phyloP scores from a whole-genome alignment of 176 grass and related monocot species.

The Phoenix dactylifera region DNA sequence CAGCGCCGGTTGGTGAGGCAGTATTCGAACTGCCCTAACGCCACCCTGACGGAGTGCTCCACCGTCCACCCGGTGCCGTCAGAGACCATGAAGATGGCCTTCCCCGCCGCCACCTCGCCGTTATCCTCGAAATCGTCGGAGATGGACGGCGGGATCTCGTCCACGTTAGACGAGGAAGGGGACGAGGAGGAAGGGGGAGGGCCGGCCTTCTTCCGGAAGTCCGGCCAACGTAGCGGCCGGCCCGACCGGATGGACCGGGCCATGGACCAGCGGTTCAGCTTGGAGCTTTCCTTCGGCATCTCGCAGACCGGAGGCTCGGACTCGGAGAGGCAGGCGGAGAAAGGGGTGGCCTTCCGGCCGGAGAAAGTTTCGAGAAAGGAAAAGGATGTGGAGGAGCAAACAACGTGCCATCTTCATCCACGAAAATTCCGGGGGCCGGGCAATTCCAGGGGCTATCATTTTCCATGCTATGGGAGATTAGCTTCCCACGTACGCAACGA shows the following conservation, averaged over 20 bases:
- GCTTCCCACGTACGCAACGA: no score
- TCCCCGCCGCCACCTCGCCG: constrained; percentile 22
- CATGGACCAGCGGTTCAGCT: constrained; percentile 65
- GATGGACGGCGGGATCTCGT: background rate
- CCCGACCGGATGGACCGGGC: constrained; percentile 57
- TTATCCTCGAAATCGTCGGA: background rate
- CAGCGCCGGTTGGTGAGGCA: constrained; percentile 55
- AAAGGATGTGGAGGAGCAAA: no score
- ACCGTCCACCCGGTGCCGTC: constrained; percentile 91
- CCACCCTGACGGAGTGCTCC: constrained; percentile 88
- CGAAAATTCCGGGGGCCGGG: no score
- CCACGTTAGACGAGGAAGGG: background rate
- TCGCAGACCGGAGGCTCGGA: background rate
- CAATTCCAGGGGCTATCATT: no score
- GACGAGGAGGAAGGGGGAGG: background rate
- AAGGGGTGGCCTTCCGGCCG: background rate
- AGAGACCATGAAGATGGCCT: constrained; percentile 93
- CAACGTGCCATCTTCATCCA: no score
- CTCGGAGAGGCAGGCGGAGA: constrained; percentile 1
- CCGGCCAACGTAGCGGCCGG: constrained; percentile 33
- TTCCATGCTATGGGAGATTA: no score
- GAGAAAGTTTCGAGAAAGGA: background rate
- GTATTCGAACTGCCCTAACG: constrained; percentile 91
- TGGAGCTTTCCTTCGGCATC: constrained; percentile 14
- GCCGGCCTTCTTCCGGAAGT: constrained; percentile 10